These are phyloP conservation scores for Anacardium occidentale DNA, from an alignment of 345 rosid species.

Conservation along the genomic window DNA sequence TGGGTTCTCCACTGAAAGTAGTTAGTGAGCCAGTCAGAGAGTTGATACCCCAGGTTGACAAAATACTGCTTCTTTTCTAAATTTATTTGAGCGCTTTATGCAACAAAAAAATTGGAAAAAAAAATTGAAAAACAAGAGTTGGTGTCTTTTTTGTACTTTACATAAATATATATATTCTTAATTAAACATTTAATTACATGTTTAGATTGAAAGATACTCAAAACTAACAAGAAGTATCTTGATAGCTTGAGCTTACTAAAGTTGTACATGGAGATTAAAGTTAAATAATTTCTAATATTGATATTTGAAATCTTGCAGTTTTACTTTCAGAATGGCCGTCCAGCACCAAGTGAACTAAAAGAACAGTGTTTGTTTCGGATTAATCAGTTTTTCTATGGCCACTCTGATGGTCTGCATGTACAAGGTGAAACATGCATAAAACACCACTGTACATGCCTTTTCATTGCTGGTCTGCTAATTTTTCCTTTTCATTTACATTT, in stretches of 20 bases:
- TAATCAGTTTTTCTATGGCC: conserved; percentile 71
- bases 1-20: conserved; percentile 87
- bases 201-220: too few species aligned
- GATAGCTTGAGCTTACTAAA: too few species aligned
- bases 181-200: too few species aligned
- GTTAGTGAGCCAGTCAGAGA: conserved; percentile 77
- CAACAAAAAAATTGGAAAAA: neutral
- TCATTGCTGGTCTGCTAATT: conserved; percentile 11
- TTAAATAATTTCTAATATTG: conserved; percentile 7
- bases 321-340: conserved; percentile 89
- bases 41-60: conserved; percentile 82
- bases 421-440: conserved; percentile 46
- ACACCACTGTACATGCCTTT: conserved; percentile 4
- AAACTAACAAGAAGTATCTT: too few species aligned
- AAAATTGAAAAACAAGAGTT: neutral
- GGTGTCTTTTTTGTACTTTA: conserved; percentile 8
- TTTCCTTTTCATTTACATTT: conserved; percentile 1
- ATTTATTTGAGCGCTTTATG: neutral
- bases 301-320: conserved; percentile 56
- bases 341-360: conserved; percentile 76
- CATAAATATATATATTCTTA: too few species aligned
- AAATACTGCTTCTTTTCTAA: neutral
- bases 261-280: neutral
- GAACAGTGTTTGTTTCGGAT: conserved; percentile 68
- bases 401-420: conserved; percentile 64